Conservation (phyloP, 2,329 filamentous ascomycete genomes). For the Colletotrichum aenigma region DNA sequence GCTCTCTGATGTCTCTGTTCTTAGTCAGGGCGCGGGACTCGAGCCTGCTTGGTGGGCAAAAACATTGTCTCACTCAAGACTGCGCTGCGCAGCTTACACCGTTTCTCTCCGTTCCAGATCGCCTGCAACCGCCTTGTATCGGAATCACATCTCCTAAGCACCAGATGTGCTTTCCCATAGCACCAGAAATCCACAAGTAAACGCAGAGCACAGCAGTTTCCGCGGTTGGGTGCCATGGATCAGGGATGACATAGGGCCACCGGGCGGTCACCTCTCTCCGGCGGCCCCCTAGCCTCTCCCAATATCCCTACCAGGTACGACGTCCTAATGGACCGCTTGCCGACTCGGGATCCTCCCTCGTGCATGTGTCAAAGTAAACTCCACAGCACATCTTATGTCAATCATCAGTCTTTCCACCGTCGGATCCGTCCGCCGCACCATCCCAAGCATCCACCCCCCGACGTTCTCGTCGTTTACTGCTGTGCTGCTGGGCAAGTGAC, state of each 20-base stretch:
- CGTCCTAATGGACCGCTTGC: not conserved
- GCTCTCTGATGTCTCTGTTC: not conserved
- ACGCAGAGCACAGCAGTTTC: not conserved
- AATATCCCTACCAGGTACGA: constrained; percentile 6
- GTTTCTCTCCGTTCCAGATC: not conserved
- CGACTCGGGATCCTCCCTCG: not conserved
- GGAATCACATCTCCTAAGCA: not conserved
- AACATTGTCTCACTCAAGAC: not conserved
- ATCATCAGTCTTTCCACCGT: constrained; percentile 17
- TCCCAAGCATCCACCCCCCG: not conserved
- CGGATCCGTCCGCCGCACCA: constrained; percentile 18
- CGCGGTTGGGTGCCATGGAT: not conserved
- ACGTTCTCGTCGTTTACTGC: not conserved
- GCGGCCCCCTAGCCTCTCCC: not conserved
- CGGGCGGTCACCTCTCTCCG: not conserved
- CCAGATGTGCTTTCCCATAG: not conserved
- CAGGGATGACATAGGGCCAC: constrained; percentile 2
- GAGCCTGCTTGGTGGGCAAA: not conserved
- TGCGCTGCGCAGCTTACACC: not conserved
- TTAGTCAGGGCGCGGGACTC: not conserved
- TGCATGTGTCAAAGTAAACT: constrained; percentile 12
- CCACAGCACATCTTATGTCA: constrained; percentile 17
- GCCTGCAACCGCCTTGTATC: not conserved
- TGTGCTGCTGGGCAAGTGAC: not conserved
- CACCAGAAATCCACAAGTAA: not conserved